Conservation (phyloP, 1,139 yeast genomes). For the Geotrichum europaeum region DNA sequence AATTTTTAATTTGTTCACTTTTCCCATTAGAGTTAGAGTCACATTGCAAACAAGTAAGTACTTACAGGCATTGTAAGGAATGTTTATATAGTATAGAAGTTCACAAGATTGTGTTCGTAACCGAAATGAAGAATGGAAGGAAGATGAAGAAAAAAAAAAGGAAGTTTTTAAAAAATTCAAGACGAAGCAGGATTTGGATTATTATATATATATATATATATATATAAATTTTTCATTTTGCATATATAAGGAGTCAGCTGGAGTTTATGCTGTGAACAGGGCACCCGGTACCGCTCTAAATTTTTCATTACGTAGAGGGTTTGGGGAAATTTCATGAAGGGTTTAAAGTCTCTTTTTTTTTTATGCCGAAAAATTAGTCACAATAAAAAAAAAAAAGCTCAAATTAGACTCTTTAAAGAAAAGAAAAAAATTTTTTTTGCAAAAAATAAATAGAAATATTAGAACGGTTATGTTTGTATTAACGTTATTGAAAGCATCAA, state of each 20-base stretch:
- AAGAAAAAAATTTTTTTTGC: background rate
- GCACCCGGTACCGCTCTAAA: background rate
- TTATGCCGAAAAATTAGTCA: background rate
- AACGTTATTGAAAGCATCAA: too few species aligned
- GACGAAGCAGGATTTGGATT: background rate
- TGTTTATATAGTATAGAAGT: background rate
- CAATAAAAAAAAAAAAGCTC: background rate
- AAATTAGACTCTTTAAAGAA: background rate
- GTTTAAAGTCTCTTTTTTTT: background rate
- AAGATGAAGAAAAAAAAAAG: background rate
- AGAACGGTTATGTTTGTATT: too few species aligned
- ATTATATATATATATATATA: background rate
- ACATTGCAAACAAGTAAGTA: background rate
- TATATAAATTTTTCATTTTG: background rate
- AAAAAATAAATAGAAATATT: too few species aligned
- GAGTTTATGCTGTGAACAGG: background rate
- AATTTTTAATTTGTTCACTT: background rate
- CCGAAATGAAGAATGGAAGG: too few species aligned
- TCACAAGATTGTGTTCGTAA: background rate
- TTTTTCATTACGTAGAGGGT: background rate
- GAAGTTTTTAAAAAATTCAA: background rate
- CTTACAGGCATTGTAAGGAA: background rate
- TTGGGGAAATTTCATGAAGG: background rate
- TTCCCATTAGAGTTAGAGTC: background rate
- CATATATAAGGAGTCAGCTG: background rate